Evolutionary conservation across 1,284 basidiomycete species (phyloP).

Genomic region (Mycena citricolor): DNA sequence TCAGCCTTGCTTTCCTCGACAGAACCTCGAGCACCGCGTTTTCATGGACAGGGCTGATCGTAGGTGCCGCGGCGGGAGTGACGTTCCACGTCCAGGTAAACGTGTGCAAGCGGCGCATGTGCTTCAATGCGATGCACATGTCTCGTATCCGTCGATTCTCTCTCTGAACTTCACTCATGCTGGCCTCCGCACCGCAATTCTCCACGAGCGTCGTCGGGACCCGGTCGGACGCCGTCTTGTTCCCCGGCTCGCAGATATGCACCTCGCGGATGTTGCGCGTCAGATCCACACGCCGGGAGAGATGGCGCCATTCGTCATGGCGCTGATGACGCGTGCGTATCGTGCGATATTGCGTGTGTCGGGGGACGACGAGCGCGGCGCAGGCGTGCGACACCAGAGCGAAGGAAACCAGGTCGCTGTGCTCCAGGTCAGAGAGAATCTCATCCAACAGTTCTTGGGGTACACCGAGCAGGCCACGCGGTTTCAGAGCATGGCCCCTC

Average conservation of each 20-base stretch:
- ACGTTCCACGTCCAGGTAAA: conserved; percentile 42
- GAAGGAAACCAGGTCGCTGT: conserved; percentile 42
- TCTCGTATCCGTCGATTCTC: conserved; percentile 36
- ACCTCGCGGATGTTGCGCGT: conserved; percentile 42
- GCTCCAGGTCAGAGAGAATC: conserved; percentile 44
- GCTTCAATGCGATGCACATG: conserved; percentile 38
- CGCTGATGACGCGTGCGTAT: conserved; percentile 40
- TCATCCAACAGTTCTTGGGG: conserved; percentile 45
- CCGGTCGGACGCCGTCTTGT: conserved; percentile 37
- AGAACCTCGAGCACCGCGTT: conserved; percentile 35
- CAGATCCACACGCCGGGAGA: conserved; percentile 44
- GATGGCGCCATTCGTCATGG: conserved; percentile 48
- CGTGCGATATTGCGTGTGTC: conserved; percentile 48
- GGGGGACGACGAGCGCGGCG: conserved; percentile 40
- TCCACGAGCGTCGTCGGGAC: conserved; percentile 36
- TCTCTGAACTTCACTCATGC: conserved; percentile 20
- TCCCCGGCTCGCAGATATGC: conserved; percentile 36
- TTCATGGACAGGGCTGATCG: conserved; percentile 34
- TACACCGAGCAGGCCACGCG: no score
- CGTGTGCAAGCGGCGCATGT: conserved; percentile 40
- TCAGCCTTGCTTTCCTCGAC: conserved; percentile 27
- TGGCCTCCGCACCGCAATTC: conserved; percentile 23
- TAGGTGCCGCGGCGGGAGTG: conserved; percentile 24
- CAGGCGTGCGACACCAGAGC: conserved; percentile 40
- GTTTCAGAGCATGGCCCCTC: not conserved